Percentiles rank a stretch among this genome's conserved stretches.
Evolutionary conservation across 2,329 filamentous ascomycete species (phyloP).

Genomic region (Trichophyton rubrum): DNA sequence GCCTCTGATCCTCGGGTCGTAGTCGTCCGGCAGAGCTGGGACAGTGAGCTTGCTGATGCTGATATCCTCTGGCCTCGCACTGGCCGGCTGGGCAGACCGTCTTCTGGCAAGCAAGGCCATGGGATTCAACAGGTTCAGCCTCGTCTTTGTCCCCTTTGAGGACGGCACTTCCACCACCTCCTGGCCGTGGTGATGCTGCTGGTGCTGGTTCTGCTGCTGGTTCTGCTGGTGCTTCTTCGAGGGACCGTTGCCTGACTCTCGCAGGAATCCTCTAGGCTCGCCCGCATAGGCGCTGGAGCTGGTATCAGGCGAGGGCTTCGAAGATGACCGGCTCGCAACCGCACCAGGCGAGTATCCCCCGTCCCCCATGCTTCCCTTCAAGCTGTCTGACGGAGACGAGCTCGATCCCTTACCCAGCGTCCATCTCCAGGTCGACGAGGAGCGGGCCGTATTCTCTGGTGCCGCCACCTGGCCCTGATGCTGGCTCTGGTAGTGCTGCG

Average conservation of each 20-base stretch:
- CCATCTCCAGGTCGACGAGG: slow-evolving; percentile 16
- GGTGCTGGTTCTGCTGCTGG: too few relatives aligned
- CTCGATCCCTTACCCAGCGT: slow-evolving; percentile 6
- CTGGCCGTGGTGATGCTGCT: not conserved
- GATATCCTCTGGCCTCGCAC: slow-evolving; percentile 38
- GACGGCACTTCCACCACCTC: not conserved
- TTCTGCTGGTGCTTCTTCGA: slow-evolving; percentile 1
- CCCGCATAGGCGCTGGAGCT: not conserved
- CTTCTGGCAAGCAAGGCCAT: slow-evolving; percentile 48
- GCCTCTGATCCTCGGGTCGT: slow-evolving; percentile 51
- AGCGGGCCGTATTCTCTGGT: not conserved
- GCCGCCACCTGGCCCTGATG: not conserved
- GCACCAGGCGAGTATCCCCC: not conserved
- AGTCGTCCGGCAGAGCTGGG: slow-evolving; percentile 46
- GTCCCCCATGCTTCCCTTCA: not conserved
- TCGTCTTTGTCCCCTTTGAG: slow-evolving; percentile 31
- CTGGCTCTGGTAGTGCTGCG: not conserved
- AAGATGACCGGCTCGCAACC: not conserved
- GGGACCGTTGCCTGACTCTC: slow-evolving; percentile 13
- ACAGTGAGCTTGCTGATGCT: slow-evolving; percentile 38
- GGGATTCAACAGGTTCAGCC: slow-evolving; percentile 47
- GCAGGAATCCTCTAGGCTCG: not conserved
- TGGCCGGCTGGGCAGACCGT: slow-evolving; percentile 41
- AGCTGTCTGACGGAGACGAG: not conserved
- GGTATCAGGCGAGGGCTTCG: not conserved